phyloP scores from a whole-genome alignment of 371 early-diverging fungal genomes.

The Mucor racemosus region DNA sequence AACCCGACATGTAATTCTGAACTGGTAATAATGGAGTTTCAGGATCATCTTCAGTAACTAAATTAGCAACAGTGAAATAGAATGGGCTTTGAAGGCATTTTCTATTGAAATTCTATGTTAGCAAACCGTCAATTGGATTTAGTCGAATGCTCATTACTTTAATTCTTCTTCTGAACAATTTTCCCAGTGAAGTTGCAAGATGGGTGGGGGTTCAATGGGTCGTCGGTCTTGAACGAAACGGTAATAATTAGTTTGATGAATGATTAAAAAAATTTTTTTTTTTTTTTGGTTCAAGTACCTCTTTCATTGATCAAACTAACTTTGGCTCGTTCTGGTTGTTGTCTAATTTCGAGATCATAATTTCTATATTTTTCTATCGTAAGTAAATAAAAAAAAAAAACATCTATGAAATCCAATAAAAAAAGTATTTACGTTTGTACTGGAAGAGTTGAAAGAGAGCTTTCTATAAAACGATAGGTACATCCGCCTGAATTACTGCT shows the following conservation, averaged over 20 bases:
- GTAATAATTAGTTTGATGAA: not conserved
- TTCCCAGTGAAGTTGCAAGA: conserved; percentile 47
- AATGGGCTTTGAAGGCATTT: conserved; percentile 58
- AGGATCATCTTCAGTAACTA: conserved; percentile 33
- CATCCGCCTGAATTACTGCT: conserved; percentile 27
- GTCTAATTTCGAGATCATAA: conserved; percentile 30
- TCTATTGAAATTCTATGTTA: conserved; percentile 19
- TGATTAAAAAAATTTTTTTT: not conserved
- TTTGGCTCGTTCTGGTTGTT: conserved; percentile 35
- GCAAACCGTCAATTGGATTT: not conserved
- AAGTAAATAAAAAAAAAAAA: not conserved
- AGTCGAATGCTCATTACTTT: conserved; percentile 35
- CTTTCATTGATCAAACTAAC: conserved; percentile 35
- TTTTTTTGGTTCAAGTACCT: conserved; percentile 27
- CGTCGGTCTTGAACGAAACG: conserved; percentile 37
- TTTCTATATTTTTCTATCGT: not conserved
- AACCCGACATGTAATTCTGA: conserved; percentile 57
- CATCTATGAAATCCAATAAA: not conserved
- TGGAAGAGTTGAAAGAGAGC: conserved; percentile 38
- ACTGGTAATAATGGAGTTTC: conserved; percentile 22
- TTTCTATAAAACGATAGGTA: conserved; percentile 51
- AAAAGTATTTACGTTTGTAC: conserved; percentile 32
- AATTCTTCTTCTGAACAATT: conserved; percentile 41
- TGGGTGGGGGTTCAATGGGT: conserved; percentile 57
- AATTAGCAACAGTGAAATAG: conserved; percentile 49